Conservation (phyloP, 2,329 filamentous ascomycete species). For the Fonsecaea multimorphosa region DNA sequence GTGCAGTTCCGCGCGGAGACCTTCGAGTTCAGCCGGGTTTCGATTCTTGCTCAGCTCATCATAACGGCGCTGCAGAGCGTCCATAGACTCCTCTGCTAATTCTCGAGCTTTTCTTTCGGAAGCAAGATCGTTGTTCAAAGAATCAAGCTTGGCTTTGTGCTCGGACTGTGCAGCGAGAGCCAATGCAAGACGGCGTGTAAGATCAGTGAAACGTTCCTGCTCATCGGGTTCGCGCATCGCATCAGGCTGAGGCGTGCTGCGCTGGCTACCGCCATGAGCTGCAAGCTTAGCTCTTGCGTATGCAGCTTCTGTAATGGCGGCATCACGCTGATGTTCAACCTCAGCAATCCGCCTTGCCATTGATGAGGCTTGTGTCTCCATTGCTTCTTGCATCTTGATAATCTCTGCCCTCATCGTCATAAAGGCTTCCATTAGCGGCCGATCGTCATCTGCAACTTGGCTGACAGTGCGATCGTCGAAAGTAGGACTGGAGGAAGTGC, state of each 20-base stretch:
- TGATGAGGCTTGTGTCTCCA: constrained; percentile 84
- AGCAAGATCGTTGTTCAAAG: constrained; percentile 71
- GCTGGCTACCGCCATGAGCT: constrained; percentile 66
- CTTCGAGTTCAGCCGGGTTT: constrained; percentile 83
- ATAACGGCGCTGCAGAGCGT: constrained; percentile 81
- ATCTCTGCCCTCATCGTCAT: constrained; percentile 89
- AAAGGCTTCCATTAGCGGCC: constrained; percentile 88
- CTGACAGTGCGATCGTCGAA: constrained; percentile 79
- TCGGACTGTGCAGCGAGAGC: constrained; percentile 80
- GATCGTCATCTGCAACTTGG: constrained; percentile 88
- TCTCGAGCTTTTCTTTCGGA: constrained; percentile 81
- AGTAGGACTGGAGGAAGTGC: constrained; percentile 70
- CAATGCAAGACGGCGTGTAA: constrained; percentile 81
- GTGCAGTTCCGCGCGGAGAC: constrained; percentile 83
- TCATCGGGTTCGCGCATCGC: constrained; percentile 64
- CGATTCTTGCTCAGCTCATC: constrained; percentile 83
- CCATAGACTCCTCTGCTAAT: constrained; percentile 85
- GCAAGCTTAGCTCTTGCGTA: constrained; percentile 94
- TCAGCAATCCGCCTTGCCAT: constrained; percentile 91
- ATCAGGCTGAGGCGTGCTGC: constrained; percentile 64
- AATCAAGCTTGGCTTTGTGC: constrained; percentile 76
- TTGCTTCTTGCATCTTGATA: constrained; percentile 83
- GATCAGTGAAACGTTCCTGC: constrained; percentile 72
- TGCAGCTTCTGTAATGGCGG: constrained; percentile 90
- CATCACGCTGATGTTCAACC: constrained; percentile 91